A percentile compares a stretch with the other conserved stretches of the same genome.
These are phyloP conservation scores for Boletus semigastroideus DNA, from an alignment of 1,284 basidiomycete genomes.

Conservation along the genomic window DNA sequence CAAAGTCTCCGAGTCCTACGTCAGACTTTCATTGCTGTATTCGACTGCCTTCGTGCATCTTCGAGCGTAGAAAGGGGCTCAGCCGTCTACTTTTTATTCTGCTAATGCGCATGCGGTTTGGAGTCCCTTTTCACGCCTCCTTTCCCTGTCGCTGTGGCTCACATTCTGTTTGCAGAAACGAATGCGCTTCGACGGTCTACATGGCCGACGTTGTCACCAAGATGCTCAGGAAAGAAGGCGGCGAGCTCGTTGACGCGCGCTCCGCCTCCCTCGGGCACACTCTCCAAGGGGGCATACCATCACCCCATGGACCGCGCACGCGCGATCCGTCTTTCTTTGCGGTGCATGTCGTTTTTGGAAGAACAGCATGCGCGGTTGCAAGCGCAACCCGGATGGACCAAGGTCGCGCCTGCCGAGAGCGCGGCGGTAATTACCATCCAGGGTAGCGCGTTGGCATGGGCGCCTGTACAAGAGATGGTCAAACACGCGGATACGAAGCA, in stretches of 20 bases:
- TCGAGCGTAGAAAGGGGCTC: too few relatives aligned
- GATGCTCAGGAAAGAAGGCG: constrained; percentile 94
- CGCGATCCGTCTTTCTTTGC: constrained; percentile 86
- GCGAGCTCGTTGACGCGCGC: constrained; percentile 89
- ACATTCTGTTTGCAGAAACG: constrained; percentile 58
- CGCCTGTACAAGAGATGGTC: constrained; percentile 82
- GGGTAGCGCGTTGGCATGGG: constrained; percentile 76
- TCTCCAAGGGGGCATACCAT: constrained; percentile 92
- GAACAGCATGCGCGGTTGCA: constrained; percentile 60
- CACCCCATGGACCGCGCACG: constrained; percentile 91
- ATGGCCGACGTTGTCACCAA: constrained; percentile 91
- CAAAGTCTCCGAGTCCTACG: too few relatives aligned
- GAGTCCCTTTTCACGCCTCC: constrained; percentile 30
- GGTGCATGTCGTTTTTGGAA: constrained; percentile 95
- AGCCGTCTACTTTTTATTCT: too few relatives aligned
- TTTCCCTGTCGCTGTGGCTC: not conserved
- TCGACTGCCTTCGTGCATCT: too few relatives aligned
- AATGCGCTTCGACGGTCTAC: constrained; percentile 86
- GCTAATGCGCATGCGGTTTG: too few relatives aligned
- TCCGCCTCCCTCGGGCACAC: constrained; percentile 95
- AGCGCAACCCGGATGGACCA: constrained; percentile 46
- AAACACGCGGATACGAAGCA: constrained; percentile 89
- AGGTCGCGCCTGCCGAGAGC: constrained; percentile 58
- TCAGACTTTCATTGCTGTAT: too few relatives aligned
- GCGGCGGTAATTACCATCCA: constrained; percentile 94